Base-by-base conservation (phyloP, 345 rosid genomes). In the Eucalyptus brandiana region DNA sequence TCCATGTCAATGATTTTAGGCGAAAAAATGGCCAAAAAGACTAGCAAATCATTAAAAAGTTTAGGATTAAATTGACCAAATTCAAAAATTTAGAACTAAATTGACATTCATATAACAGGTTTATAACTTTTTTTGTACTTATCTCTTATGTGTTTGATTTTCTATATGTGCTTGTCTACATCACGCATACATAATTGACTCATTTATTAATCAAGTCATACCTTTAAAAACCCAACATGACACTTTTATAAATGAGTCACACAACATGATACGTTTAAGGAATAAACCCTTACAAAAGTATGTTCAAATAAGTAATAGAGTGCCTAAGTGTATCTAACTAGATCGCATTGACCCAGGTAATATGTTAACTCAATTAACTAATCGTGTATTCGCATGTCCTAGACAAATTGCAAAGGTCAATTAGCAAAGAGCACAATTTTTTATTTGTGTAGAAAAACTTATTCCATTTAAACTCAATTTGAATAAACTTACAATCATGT, bases 71-170 rank as follows among this genome's bases (percentile, higher is more conserved):
- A 23, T 56, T 10, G 6, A 24, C 3, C 12, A 58, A 58, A 58
- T 58, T 58, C 1, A 58, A 56, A 56, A 56, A 5, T 24, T 56
- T 56, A 24, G 3, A 0, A 56, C 1, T 56, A 0, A 56, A 56
- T 24, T 24, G 1, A 10, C 1, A 58, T 58, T 0, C 0, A 1
- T 58, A 58, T 0, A 58, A 23, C 0, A 10, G 0, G n/a, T 5
- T 58, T 58, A 58, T 58, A 0, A 11, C 14, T 10, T 58, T 26
- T 58, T 26, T 26, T 10, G 6, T 58, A 11, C 6, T 58, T 58
- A 58, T 4, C n/a, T 0, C 7, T 58, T 58, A 9, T 2, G 15
- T 11, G n/a, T 26, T 1, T 58, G 30, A 15, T 58, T 58, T 58
- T 58, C n/a, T 11, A 58, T 26, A 58, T 58, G 15, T 0, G 0